These are phyloP conservation scores for Suhomyces bribrorum DNA, from an alignment of 1,139 yeast species.

Conservation along the genomic window DNA sequence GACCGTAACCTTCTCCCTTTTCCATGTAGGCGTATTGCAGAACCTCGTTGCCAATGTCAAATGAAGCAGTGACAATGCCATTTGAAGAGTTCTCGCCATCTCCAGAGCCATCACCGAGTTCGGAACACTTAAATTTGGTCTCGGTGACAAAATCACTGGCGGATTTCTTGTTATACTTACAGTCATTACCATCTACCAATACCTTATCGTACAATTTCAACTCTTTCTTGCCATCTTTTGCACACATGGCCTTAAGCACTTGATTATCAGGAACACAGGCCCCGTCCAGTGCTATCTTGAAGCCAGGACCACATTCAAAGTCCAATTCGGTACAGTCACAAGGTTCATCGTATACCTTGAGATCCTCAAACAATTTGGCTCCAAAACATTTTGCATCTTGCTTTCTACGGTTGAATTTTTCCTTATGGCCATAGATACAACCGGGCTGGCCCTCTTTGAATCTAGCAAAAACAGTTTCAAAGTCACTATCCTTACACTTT, in stretches of 20 bases:
- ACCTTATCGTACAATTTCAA: constrained; percentile 35
- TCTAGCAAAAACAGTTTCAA: constrained; percentile 71
- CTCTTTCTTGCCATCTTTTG: constrained; percentile 19
- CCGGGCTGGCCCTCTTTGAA: constrained; percentile 50
- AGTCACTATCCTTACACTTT: constrained; percentile 55
- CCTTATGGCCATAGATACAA: constrained; percentile 76
- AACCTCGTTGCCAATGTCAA: constrained; percentile 46
- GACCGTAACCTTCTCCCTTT: constrained; percentile 40
- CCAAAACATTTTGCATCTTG: constrained; percentile 69
- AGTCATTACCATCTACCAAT: constrained; percentile 52
- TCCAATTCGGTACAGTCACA: constrained; percentile 70
- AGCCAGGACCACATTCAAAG: constrained; percentile 73
- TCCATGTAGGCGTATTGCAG: constrained; percentile 58
- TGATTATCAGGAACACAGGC: constrained; percentile 57
- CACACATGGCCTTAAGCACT: constrained; percentile 31
- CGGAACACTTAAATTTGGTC: constrained; percentile 34
- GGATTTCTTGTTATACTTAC: constrained; percentile 34
- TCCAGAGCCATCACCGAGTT: constrained; percentile 21
- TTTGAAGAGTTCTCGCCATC: constrained; percentile 29
- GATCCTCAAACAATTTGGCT: constrained; percentile 59
- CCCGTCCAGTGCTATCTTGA: constrained; percentile 43
- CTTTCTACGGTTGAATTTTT: constrained; percentile 68
- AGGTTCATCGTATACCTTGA: constrained; percentile 53
- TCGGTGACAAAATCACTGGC: constrained; percentile 27
- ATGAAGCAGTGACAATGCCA: constrained; percentile 22